phyloP scores from a whole-genome alignment of 768 basidiomycete species.

The Leucocoprinus sp. region DNA sequence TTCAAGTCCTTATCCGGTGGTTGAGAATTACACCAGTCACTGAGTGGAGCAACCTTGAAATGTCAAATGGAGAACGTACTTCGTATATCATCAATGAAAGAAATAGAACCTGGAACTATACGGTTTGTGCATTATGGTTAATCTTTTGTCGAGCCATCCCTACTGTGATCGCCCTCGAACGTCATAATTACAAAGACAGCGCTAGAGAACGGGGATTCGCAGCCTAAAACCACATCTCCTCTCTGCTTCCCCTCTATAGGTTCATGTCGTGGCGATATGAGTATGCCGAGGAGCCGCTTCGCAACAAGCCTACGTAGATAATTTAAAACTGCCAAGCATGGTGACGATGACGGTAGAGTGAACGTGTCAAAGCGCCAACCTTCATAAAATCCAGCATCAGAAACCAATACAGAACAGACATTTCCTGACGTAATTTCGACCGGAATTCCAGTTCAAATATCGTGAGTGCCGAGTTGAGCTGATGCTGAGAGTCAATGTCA shows the following conservation, averaged over 20 bases:
- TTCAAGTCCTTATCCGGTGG: not conserved
- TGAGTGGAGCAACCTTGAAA: not conserved
- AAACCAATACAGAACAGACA: not conserved
- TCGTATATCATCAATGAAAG: not conserved
- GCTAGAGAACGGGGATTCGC: not conserved
- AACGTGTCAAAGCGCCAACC: not conserved
- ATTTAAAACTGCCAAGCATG: not conserved
- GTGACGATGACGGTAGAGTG: constrained; percentile 1
- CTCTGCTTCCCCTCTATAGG: not conserved
- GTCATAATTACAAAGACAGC: not conserved
- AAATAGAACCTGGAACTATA: no score
- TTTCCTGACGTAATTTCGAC: not conserved
- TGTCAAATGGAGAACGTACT: not conserved
- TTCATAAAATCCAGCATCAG: not conserved
- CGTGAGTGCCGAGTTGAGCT: not conserved
- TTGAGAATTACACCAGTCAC: not conserved
- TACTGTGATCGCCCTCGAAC: constrained; percentile 1
- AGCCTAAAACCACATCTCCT: constrained; percentile 3
- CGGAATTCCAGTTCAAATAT: not conserved
- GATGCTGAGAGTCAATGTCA: not conserved
- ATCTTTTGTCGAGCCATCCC: not conserved
- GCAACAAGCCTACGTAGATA: not conserved
- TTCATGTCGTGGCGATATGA: not conserved
- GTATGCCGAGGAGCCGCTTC: constrained; percentile 3
- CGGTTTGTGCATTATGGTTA: no score